Evolutionary conservation across 768 basidiomycete species (phyloP), one percentile per base, ranked within the genome.

Genomic region (Suillus hirtellus): DNA sequence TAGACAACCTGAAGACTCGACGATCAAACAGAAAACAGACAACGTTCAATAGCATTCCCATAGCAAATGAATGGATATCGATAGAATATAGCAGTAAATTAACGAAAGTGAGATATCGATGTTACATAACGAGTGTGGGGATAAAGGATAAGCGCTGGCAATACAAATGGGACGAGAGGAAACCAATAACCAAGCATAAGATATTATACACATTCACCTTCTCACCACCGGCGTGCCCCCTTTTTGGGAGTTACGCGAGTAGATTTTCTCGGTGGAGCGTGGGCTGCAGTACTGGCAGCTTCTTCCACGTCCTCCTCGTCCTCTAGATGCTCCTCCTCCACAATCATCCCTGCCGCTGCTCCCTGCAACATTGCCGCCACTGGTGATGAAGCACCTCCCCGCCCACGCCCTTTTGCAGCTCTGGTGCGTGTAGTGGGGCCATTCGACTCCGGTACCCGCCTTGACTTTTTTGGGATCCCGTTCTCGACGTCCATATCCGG

Each of bases 291-390:
- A 42, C 38, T 6, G 6, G 38, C 10, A 38, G 55, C 55, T 17
- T 58, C 55, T 21, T 40, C 55, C 12, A 9, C 54, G 4, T 37
- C 70, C 34, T 62, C 69, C 1, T 74, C 71, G 12, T 75, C 63
- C n/a, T 42, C 49, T 61, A 64, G 46, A 47, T 75, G 75, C 24
- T 67, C 64, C 46, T 72, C 75, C 35, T 71, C 72, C n/a, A 75
- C 68, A 3, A 62, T 50, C 75, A 73, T 73, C 2, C 38, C 73
- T 24, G 11, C 64, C 27, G 64, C 73, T 17, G 65, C 72, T 37
- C 75, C 75, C 47, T 72, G 67, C 52, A 71, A 65, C 15, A 31
- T 31, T 31, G 31, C 65, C 19, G 69, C 63, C 54, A 65, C 67
- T 7, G 62, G 62, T 37, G 66, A 42, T 24, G 67, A 64, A 19